Evolutionary conservation across 495 filamentous ascomycete species (phyloP), one percentile per base, ranked within the genome.

Genomic region (Trichoderma gamsii): DNA sequence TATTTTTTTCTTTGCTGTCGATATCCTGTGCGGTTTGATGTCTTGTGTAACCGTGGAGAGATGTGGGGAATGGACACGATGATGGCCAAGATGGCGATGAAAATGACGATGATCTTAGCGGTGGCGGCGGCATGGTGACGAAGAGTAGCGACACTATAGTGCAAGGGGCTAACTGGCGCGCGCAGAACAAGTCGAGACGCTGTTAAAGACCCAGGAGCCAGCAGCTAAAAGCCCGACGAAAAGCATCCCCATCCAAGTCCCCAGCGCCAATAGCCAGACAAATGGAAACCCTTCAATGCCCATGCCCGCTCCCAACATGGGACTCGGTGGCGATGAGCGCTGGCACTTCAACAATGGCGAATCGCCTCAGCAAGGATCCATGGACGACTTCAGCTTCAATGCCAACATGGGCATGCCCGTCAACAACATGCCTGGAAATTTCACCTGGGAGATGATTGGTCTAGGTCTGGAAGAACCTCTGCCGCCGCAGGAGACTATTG

Each of bases 71-170:
- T 49, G 49, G 18, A 8, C 18, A 18, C 8, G 21, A 23, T 21
- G 49, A 13, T 29, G 25, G 56, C 23, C 2, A 12, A 61, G 27
- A 25, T 7, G n/a, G 11, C n/a, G 51, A 59, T 61, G 27, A 23
- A 38, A 32, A 61, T 61, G 16, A 61, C 11, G 2, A 18, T 32
- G 25, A 32, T 61, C 3, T 5, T 61, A 12, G 35, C 35, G 25
- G 12, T 61, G 21, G 9, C 18, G 18, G 7, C 18, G 21, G n/a
- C 9, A 21, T 21, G 49, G n/a, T 23, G 21, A 49, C 96, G 5
- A 99, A 98, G 80, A 85, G 95, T 75, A 96, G 94, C 69, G 98
- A 98, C 78, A 95, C 98, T 69, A 97, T 82, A 91, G 93, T 67
- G 75, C 98, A 74, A 98, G 79, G 93, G 95, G 69, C 86, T 95